Conservation (phyloP, 2,329 filamentous ascomycete species). For the Diplocarpon mali region DNA sequence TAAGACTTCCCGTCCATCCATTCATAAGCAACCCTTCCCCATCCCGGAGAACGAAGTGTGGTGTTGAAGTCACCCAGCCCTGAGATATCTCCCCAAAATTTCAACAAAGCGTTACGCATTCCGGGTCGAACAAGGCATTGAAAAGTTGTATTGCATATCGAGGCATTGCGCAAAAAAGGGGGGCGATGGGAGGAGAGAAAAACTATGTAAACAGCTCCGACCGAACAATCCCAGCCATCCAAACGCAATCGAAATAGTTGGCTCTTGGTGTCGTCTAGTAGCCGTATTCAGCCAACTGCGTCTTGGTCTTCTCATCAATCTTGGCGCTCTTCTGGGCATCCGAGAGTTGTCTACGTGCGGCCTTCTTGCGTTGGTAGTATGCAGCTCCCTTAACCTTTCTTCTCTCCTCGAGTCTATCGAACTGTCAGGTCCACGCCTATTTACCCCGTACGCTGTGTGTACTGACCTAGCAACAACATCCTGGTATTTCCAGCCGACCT, state of each 20-base stretch:
- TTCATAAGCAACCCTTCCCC: constrained; percentile 23
- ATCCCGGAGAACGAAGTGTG: constrained; percentile 18
- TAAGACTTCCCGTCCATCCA: constrained; percentile 11
- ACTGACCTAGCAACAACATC: constrained; percentile 95
- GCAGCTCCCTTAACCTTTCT: constrained; percentile 98
- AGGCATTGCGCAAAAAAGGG: too few relatives aligned
- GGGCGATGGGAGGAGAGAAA: constrained; percentile 4
- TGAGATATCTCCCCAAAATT: constrained; percentile 17
- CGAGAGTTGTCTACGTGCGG: constrained; percentile 76
- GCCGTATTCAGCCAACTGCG: constrained; percentile 80
- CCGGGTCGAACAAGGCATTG: constrained; percentile 28
- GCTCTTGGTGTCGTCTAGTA: constrained; percentile 52
- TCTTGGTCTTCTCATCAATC: constrained; percentile 75
- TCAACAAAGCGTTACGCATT: not conserved
- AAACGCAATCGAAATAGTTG: constrained; percentile 19
- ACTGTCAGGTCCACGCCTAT: constrained; percentile 14
- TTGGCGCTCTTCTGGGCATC: constrained; percentile 89
- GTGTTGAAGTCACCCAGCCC: constrained; percentile 17
- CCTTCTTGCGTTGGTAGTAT: constrained; percentile 99
- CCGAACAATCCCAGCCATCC: constrained; percentile 15
- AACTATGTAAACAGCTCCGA: constrained; percentile 11
- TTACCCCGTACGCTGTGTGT: constrained; percentile 5
- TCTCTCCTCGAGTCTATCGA: constrained; percentile 84
- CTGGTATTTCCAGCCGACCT: constrained; percentile 99
- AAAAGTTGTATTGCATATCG: constrained; percentile 9